phyloP scores from a whole-genome alignment of 2,329 filamentous ascomycete species.

The Botrytis pseudocinerea region DNA sequence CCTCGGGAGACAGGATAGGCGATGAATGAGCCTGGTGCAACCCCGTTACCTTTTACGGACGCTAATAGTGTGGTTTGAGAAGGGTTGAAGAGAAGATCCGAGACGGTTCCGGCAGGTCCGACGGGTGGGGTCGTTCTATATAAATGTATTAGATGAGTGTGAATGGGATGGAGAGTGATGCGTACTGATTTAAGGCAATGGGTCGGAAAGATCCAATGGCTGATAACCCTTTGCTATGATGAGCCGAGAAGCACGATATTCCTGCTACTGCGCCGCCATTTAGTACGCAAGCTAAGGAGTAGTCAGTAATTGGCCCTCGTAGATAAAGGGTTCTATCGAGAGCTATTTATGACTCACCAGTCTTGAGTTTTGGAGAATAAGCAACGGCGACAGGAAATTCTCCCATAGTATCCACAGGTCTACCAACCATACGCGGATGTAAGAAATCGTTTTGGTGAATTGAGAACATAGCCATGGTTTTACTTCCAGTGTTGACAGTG shows the following conservation, averaged over 20 bases:
- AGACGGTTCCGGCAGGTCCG: conserved; percentile 58
- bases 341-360: conserved; percentile 31
- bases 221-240: conserved; percentile 43
- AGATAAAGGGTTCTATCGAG: not conserved
- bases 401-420: conserved; percentile 47
- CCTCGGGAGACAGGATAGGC: conserved; percentile 23
- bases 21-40: conserved; percentile 26
- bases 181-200: conserved; percentile 43
- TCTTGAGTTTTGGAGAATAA: conserved; percentile 46
- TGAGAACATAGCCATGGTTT: conserved; percentile 51
- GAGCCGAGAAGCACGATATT: conserved; percentile 47
- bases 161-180: not conserved
- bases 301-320: not conserved
- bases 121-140: conserved; percentile 55
- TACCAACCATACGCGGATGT: conserved; percentile 47
- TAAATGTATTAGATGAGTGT: not conserved
- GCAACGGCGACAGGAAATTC: conserved; percentile 56
- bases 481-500: conserved; percentile 55
- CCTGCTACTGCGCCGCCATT: conserved; percentile 48
- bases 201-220: conserved; percentile 47
- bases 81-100: conserved; percentile 58
- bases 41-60: conserved; percentile 60
- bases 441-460: conserved; percentile 47
- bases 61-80: conserved; percentile 54
- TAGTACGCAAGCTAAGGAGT: conserved; percentile 47